Evolutionary conservation across 23 red algal genomes (phyloP).

Genomic region (Gracilaria domingensis): DNA sequence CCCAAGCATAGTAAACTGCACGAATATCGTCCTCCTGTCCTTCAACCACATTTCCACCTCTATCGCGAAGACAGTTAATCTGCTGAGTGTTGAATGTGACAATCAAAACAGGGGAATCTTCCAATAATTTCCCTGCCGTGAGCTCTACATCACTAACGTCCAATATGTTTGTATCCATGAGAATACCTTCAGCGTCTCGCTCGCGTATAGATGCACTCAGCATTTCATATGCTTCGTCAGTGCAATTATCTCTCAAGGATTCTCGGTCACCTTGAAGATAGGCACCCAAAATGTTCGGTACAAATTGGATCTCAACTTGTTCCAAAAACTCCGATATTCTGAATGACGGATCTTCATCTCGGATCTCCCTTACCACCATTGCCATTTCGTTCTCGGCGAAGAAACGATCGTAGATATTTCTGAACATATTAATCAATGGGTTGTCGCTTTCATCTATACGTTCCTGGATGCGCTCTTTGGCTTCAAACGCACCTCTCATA

Average conservation of each 20-base stretch:
- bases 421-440: conserved; percentile 85
- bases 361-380: conserved; percentile 94
- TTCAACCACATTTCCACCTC: conserved; percentile 80
- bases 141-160: conserved; percentile 91
- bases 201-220: conserved; percentile 88
- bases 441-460: conserved; percentile 95
- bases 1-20: conserved; percentile 87
- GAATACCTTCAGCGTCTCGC: conserved; percentile 76
- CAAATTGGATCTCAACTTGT: conserved; percentile 74
- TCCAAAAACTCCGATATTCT: conserved; percentile 86
- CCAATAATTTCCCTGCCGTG: conserved; percentile 80
- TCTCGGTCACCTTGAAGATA: conserved; percentile 83
- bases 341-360: conserved; percentile 82
- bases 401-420: conserved; percentile 92
- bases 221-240: conserved; percentile 88
- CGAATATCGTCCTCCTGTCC: conserved; percentile 96
- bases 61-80: conserved; percentile 94
- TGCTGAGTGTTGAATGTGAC: conserved; percentile 97
- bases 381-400: conserved; percentile 99
- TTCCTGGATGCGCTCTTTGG: conserved; percentile 93
- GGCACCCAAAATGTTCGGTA: conserved; percentile 86
- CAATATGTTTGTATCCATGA: conserved; percentile 92
- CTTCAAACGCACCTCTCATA: conserved; percentile 88
- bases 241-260: conserved; percentile 65
- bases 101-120: conserved; percentile 95